These are phyloP conservation scores for Lasiodiplodia gonubiensis DNA, from an alignment of 2,329 filamentous ascomycete genomes.

Conservation along the genomic window DNA sequence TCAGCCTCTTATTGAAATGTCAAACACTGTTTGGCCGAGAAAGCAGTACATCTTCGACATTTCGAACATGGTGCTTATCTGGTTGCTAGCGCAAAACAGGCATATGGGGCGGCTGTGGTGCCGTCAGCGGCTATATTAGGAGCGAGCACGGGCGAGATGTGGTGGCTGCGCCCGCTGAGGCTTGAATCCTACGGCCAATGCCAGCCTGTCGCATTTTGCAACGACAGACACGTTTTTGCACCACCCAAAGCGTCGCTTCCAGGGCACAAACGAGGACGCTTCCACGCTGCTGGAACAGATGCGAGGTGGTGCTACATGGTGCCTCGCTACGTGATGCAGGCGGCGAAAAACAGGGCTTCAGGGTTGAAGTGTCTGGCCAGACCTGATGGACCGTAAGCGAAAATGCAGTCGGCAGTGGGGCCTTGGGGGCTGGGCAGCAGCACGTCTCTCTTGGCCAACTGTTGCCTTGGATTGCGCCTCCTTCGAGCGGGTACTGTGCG, in stretches of 20 bases:
- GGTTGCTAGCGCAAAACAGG: neutral
- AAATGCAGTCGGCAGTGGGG: neutral
- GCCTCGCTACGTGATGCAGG: neutral
- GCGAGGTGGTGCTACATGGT: neutral
- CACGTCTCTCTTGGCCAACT: neutral
- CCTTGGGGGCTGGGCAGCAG: slow-evolving; percentile 4
- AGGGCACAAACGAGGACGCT: neutral
- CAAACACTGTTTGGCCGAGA: neutral
- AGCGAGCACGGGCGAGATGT: neutral
- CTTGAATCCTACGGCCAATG: slow-evolving; percentile 9
- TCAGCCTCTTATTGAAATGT: slow-evolving; percentile 21
- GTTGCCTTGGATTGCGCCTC: slow-evolving; percentile 15
- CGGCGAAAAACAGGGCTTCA: neutral
- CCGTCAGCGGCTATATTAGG: slow-evolving; percentile 8
- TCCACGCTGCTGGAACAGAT: neutral
- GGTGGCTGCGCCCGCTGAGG: slow-evolving; percentile 14
- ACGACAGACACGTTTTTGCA: neutral
- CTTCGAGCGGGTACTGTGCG: neutral
- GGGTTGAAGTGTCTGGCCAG: neutral
- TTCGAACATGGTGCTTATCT: slow-evolving; percentile 2
- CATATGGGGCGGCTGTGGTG: neutral
- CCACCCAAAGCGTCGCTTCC: neutral
- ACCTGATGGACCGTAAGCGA: neutral
- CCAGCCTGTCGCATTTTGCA: neutral
- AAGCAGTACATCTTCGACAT: neutral